phyloP scores from a whole-genome alignment of 768 basidiomycete genomes.

The Lentinula lateritia region DNA sequence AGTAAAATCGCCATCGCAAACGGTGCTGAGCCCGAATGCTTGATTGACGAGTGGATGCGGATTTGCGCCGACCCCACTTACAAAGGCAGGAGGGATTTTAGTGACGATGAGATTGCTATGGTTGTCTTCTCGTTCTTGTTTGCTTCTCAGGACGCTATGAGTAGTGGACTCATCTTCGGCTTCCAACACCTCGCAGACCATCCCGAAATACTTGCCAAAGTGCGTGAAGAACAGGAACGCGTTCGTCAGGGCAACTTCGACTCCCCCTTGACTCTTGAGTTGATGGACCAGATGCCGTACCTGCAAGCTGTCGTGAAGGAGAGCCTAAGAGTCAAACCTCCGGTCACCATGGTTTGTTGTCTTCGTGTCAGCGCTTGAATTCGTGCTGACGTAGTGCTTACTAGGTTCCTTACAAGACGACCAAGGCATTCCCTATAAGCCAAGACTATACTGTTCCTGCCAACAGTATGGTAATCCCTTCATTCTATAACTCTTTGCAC shows the following conservation, averaged over 20 bases:
- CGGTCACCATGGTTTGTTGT: constrained; percentile 84
- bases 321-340: constrained; percentile 85
- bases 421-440: constrained; percentile 87
- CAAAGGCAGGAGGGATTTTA: constrained; percentile 84
- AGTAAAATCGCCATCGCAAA: constrained; percentile 80
- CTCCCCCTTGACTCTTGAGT: constrained; percentile 76
- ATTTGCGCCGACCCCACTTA: constrained; percentile 59
- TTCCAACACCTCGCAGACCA: constrained; percentile 96
- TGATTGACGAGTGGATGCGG: constrained; percentile 90
- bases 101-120: constrained; percentile 94
- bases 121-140: constrained; percentile 96
- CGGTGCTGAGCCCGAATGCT: constrained; percentile 77
- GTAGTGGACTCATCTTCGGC: constrained; percentile 89
- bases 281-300: constrained; percentile 91
- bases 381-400: background rate
- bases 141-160: constrained; percentile 97
- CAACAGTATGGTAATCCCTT: constrained; percentile 91
- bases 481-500: constrained; percentile 89
- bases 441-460: constrained; percentile 89
- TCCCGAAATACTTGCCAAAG: constrained; percentile 82
- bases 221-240: constrained; percentile 85
- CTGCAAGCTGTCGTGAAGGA: constrained; percentile 91
- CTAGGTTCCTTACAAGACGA: constrained; percentile 91
- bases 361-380: background rate
- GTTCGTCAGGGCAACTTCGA: constrained; percentile 76